Evolutionary conservation across 108 stramenopile genomes (phyloP).

Genomic region (Cylindrotheca fusiformis): DNA sequence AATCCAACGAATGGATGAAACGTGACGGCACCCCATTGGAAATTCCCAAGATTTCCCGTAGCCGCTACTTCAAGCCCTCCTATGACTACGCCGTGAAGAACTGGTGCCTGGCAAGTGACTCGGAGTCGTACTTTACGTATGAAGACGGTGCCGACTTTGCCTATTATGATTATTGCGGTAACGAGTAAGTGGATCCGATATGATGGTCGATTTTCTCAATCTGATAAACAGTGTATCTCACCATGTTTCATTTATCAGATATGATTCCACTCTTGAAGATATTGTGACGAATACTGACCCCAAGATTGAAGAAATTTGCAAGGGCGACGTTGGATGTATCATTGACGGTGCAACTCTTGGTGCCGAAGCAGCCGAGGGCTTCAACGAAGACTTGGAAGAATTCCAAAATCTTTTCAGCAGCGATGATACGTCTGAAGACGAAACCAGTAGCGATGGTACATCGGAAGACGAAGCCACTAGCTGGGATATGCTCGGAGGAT

Average conservation of each 20-base stretch:
- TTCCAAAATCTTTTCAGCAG: too few species aligned
- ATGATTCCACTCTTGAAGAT: neutral
- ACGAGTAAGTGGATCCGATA: neutral
- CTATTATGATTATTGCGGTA: neutral
- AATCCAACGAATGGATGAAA: conserved; percentile 3
- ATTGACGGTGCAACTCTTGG: neutral
- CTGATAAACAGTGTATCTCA: neutral
- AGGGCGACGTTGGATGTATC: neutral
- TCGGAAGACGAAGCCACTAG: too few species aligned
- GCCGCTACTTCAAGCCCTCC: neutral
- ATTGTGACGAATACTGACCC: neutral
- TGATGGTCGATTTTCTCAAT: neutral
- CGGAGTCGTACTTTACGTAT: neutral
- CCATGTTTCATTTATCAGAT: neutral
- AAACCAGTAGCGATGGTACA: too few species aligned
- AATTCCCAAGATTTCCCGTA: neutral
- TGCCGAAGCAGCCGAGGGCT: conserved; percentile 1
- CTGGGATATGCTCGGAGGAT: too few species aligned
- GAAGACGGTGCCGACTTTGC: neutral
- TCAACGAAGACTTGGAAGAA: too few species aligned
- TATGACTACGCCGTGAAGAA: neutral
- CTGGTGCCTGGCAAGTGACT: neutral
- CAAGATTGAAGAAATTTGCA: neutral
- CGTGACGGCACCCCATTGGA: neutral
- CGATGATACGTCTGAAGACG: too few species aligned